phyloP scores from a whole-genome alignment of 768 basidiomycete species.

The Lactarius indigo region DNA sequence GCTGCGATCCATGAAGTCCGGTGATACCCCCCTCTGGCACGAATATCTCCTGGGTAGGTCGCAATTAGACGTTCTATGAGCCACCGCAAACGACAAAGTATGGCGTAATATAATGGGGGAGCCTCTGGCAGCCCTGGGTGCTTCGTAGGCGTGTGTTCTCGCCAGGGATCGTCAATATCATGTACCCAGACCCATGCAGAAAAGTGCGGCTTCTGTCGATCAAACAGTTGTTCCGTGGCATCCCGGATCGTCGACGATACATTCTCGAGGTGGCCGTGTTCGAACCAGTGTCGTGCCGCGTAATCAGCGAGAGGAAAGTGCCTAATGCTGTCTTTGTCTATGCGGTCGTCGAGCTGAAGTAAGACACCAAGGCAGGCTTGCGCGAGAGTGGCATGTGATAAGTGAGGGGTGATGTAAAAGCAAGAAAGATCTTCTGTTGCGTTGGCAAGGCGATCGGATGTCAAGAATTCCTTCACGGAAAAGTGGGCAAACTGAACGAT shows the following conservation, averaged over 20 bases:
- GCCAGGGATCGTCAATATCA: background rate
- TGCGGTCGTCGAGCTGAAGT: background rate
- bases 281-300: background rate
- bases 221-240: background rate
- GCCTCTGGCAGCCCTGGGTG: background rate
- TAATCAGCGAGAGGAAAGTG: background rate
- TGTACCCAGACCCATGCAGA: constrained; percentile 1
- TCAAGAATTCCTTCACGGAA: constrained; percentile 14
- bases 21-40: background rate
- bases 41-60: background rate
- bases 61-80: background rate
- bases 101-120: constrained; percentile 1
- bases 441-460: background rate
- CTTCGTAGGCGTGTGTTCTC: background rate
- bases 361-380: background rate
- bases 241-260: background rate
- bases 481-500: constrained; percentile 13
- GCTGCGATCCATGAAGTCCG: background rate
- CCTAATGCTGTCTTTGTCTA: background rate
- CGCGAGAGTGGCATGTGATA: background rate
- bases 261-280: background rate
- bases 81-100: background rate
- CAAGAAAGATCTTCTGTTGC: background rate
- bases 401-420: background rate
- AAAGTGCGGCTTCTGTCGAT: background rate